Percentiles rank a stretch among this genome's conserved stretches.
These are phyloP conservation scores for Ceratocystis eucalypticola DNA, from an alignment of 2,329 filamentous ascomycete species.

Conservation along the genomic window DNA sequence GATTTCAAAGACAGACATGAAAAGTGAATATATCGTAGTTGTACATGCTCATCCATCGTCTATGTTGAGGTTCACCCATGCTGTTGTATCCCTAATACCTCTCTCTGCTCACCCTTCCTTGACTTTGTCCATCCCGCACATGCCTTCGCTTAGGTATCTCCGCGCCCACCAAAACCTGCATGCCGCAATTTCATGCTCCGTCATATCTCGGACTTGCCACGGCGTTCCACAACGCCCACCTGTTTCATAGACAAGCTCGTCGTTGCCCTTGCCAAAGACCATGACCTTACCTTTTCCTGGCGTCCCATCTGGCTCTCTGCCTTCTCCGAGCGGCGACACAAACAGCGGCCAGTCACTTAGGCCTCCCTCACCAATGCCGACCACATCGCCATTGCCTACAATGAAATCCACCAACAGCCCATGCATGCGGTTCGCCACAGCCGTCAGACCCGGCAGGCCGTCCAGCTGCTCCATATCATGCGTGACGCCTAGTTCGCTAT, in stretches of 20 bases:
- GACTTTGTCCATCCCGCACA: neutral
- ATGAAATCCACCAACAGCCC: conserved; percentile 29
- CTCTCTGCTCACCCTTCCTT: neutral
- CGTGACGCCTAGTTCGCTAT: conserved; percentile 32
- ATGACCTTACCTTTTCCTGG: conserved; percentile 30
- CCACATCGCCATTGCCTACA: conserved; percentile 24
- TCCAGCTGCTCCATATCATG: conserved; percentile 30
- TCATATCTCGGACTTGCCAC: conserved; percentile 32
- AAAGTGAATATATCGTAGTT: neutral
- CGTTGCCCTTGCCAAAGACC: conserved; percentile 47
- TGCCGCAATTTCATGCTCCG: conserved; percentile 33
- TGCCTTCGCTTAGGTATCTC: conserved; percentile 34
- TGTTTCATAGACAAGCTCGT: conserved; percentile 33
- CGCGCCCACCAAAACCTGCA: conserved; percentile 50
- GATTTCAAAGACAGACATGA: neutral
- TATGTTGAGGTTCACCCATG: neutral
- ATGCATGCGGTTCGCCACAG: conserved; percentile 32
- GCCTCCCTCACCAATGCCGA: conserved; percentile 18
- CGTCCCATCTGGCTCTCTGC: conserved; percentile 13
- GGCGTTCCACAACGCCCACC: conserved; percentile 30
- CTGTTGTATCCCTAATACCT: neutral
- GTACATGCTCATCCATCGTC: no score
- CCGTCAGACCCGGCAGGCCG: conserved; percentile 28
- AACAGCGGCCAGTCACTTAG: conserved; percentile 32
- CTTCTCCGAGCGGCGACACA: conserved; percentile 28